Base-by-base conservation (phyloP, 306 rosid genomes). In the Corylus heterophylla region DNA sequence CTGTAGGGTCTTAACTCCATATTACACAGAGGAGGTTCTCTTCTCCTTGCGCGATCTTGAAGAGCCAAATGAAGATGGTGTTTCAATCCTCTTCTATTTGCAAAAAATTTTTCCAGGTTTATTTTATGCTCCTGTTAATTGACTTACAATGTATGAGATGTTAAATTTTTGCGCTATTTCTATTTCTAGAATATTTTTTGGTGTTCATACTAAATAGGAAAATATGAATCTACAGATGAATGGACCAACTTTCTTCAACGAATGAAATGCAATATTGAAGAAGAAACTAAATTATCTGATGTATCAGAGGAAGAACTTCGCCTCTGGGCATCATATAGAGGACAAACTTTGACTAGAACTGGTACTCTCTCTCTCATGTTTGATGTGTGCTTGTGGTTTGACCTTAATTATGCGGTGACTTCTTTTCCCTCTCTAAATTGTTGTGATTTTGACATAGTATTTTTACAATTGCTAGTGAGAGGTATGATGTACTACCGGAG, bases 401-500 rank as follows among this genome's bases (percentile, higher is more conserved):
- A 52, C 58, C 7, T 52, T 13, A 52, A 52, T 13, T 12, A 59
- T 59, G 16, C 39, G 25, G 66, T 37, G 66, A 59, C 8, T 6
- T 64, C 35, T 14, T 64, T 35, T 31, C 10, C n/a, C 45, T 13
- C 45, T 8, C 22, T 64, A 31, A 7, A 2, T 64, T 35, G 45
- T 64, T 13, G 12, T 25, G 39, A 59, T 64, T 64, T 80, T 77
- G 84, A 78, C 76, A 45, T 78, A 51, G 50, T 77, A 75, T 81
- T 66, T 42, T 35, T 81, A 35, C 47, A 49, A 69, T 55, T 78
- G 80, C 55, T 85, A 95, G 98, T 93, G 22, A 89, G 98, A 86
- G 98, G 98, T 37, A 92, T 92, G 98, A 95, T 92, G 98, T 95
- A 95, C 88, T 95, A 85, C 74, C 90, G 98, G 74, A 89, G 85